Evolutionary conservation across 176 grass and related monocot genomes (phyloP), one percentile per base, ranked within the genome.

Genomic region (Miscanthus lutarioriparius): DNA sequence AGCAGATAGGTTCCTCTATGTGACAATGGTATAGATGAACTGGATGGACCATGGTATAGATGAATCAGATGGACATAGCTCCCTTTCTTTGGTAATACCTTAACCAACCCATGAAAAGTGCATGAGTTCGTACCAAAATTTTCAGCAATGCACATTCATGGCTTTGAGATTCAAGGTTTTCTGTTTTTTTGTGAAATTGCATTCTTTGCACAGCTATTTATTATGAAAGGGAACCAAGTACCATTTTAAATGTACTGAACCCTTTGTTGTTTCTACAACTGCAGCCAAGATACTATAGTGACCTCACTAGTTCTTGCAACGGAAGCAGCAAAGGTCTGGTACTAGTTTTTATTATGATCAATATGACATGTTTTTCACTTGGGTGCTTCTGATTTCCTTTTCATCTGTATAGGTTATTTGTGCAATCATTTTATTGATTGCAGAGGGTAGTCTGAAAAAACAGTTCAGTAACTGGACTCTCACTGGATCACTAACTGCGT

Each of bases 201-300:
- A 64, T 81, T 70, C 17, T 75, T 76, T 70, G 0, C 6, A 20
- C 36, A 27, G 61, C 36, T 69, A 69, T 65, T 63, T 38, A 15
- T 68, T 22, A 38, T 38, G 70, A 81, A 76, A 40, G n/a, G 20
- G 54, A 59, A 59, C 56, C 10, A 81, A 84, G 15, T 81, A 70
- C 49, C 40, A 70, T 70, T 56, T 56, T 78, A 27, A 77, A 67
- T 73, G 67, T 78, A 15, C 30, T 85, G 47, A 83, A 65, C 40
- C 64, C 8, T 5, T 61, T 65, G n/a, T 79, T 82, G 19, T 73
- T 69, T 79, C 15, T 74, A 63, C 20, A 68, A 19, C 28, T 91
- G 84, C 96, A 98, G 96, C 69, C 86, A 70, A 87, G 92, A 87
- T 80, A 93, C 95, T 73, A 95, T 98, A 87, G 96, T 98, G 23